Evolutionary conservation across 257 asterid species (phyloP), one percentile per base, ranked within the genome.

Genomic region (Plantago elongata): DNA sequence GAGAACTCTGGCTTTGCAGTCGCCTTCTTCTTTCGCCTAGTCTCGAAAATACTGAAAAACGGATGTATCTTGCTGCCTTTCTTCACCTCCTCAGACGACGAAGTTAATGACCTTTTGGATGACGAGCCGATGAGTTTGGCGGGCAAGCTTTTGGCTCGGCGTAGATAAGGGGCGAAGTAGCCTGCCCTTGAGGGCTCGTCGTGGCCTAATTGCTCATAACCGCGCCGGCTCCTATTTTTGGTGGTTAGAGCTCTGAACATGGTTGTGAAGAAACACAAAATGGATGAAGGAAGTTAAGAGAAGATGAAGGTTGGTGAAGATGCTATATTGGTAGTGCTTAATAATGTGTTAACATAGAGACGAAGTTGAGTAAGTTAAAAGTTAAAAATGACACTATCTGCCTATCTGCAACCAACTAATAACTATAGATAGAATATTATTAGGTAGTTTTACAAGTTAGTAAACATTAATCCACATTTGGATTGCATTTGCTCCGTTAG

Each of bases 1-100:
- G 89, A 83, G 72, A 89, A 83, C 57, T 87, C 95, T 0, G 97
- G 95, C 51, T 74, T 87, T 1, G 92, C 83, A 0, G 95, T 74
- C 1, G 75, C 78, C 69, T 81, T 85, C 87, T 75, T 80, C 65
- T 72, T 80, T 9, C 69, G 52, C 54, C 72, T 67, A 27, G 65
- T 75, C n/a, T 79, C 82, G 45, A 81, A 84, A 1, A 84, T 63
- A 11, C 75, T 75, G n/a, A 84, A 84, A 11, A 79, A 64, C 0
- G 92, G 92, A 12, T 84, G 87, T 47, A 78, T 65, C 62, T 76
- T 78, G 55, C 81, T 69, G 0, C 79, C 85, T 45, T 73, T 81
- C 71, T 83, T 81, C 3, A 78, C 79, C 59, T 81, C 71, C 51
- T 76, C 66, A 5, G 65, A 48, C 5, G 65, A 11, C 5, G 65